These are phyloP conservation scores for Grosmannia serpens DNA, from an alignment of 2,329 filamentous ascomycete genomes.

Conservation along the genomic window DNA sequence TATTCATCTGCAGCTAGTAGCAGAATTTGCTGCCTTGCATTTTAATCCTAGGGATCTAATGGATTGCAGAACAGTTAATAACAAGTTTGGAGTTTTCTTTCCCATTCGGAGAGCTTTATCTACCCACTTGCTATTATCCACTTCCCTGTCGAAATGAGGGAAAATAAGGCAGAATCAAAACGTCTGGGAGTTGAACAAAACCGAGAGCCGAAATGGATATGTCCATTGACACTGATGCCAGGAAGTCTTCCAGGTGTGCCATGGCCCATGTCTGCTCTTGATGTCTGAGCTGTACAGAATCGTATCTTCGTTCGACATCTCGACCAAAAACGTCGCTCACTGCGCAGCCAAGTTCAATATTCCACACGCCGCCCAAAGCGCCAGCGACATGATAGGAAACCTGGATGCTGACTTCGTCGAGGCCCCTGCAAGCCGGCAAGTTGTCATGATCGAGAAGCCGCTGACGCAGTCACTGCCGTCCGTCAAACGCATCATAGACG, in stretches of 20 bases:
- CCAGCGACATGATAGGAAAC: constrained; percentile 28
- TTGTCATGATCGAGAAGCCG: constrained; percentile 49
- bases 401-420: constrained; percentile 38
- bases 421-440: constrained; percentile 41
- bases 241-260: constrained; percentile 2
- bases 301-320: constrained; percentile 38
- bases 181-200: too few species aligned
- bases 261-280: background rate
- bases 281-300: background rate
- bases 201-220: too few species aligned
- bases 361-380: constrained; percentile 22
- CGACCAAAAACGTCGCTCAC: constrained; percentile 18
- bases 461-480: constrained; percentile 37
- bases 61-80: too few species aligned
- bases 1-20: too few species aligned
- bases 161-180: too few species aligned
- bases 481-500: constrained; percentile 33
- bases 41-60: too few species aligned
- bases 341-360: constrained; percentile 15
- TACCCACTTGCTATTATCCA: too few species aligned
- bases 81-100: too few species aligned
- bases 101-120: too few species aligned
- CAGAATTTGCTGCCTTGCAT: too few species aligned
- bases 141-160: too few species aligned
- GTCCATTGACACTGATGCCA: background rate